A percentile compares a stretch with the other conserved stretches of the same genome.
These are phyloP conservation scores for Penicillium tannophilum DNA, from an alignment of 495 filamentous ascomycete genomes.

Conservation along the genomic window DNA sequence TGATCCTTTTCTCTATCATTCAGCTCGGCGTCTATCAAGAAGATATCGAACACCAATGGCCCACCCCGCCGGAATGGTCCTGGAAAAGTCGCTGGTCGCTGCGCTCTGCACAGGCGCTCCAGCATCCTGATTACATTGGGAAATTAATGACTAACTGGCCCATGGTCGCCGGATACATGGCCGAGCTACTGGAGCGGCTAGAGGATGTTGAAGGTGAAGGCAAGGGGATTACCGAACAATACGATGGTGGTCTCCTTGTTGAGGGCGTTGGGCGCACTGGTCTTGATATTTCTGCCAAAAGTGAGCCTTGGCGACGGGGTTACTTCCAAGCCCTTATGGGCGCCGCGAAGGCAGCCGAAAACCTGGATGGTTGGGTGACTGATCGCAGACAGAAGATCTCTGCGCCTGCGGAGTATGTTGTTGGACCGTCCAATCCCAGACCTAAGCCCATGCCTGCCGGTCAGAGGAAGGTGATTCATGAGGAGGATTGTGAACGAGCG, in stretches of 20 bases:
- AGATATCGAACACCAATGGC: conserved; percentile 70
- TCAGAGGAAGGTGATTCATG: conserved; percentile 57
- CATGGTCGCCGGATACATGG: conserved; percentile 54
- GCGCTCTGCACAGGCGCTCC: conserved; percentile 57
- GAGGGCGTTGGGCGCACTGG: conserved; percentile 59
- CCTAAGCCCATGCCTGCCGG: conserved; percentile 70
- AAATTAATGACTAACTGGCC: conserved; percentile 66
- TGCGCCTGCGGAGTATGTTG: conserved; percentile 68
- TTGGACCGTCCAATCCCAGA: conserved; percentile 80
- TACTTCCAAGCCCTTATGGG: conserved; percentile 82
- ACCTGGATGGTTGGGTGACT: conserved; percentile 72
- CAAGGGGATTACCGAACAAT: conserved; percentile 57
- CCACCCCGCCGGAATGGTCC: conserved; percentile 74
- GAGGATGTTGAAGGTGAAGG: conserved; percentile 70
- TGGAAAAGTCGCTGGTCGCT: conserved; percentile 61
- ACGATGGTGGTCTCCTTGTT: conserved; percentile 57
- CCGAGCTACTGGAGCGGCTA: conserved; percentile 57
- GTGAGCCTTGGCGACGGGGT: conserved; percentile 77
- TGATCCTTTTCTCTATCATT: conserved; percentile 53
- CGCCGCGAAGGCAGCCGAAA: conserved; percentile 72
- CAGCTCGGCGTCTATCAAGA: conserved; percentile 65
- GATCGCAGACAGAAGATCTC: conserved; percentile 65
- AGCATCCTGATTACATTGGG: conserved; percentile 53
- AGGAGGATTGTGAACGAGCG: conserved; percentile 69
- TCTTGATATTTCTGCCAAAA: conserved; percentile 71